Evolutionary conservation across 2,329 filamentous ascomycete genomes (phyloP), one percentile per base, ranked within the genome.

Genomic region (Hymenoscyphus albidus): DNA sequence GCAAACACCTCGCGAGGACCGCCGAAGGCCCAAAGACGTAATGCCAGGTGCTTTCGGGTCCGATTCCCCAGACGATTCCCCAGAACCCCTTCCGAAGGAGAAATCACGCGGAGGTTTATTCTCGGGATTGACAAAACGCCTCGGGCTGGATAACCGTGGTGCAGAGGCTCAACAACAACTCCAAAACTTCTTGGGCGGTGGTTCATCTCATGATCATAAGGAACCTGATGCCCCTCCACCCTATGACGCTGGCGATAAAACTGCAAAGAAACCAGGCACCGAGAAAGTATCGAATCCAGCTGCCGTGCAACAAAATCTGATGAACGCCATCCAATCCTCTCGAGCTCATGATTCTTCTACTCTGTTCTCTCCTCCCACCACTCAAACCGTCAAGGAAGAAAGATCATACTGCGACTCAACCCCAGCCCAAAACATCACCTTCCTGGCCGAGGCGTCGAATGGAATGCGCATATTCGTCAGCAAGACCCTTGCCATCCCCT

Each of bases 381-480:
- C 90, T 42, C 88, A 86, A 67, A 80, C 88, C 60, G 88, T 97
- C 69, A 90, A 90, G 73, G 93, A 97, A 76, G 90, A 92, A 70
- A 85, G 88, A 48, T 90, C 90, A 0, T 97, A 97, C 78, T 97
- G 93, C 76, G 93, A 97, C 78, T 84, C 86, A 70, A 88, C 81
- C 31, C 86, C 90, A 1, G 87, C 86, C 0, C 86, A 93, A 64
- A 88, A 96, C 76, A 85, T 97, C 12, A 80, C 81, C 16, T 88
- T 89, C 72, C 83, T 87, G 13, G 89, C 88, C 4, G 87, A 91
- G 57, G 85, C 91, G 3, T 84, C 86, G 2, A 87, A 88, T 59
- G 86, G 88, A 3, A 88, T 93, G 77, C 88, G 89, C 65, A 83
- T 96, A 42, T 94, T 92, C 73, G 79, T 93, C 16, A 80, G 85